Evolutionary conservation across 2,329 filamentous ascomycete genomes (phyloP).

Genomic region (Rhynchosporium agropyri): DNA sequence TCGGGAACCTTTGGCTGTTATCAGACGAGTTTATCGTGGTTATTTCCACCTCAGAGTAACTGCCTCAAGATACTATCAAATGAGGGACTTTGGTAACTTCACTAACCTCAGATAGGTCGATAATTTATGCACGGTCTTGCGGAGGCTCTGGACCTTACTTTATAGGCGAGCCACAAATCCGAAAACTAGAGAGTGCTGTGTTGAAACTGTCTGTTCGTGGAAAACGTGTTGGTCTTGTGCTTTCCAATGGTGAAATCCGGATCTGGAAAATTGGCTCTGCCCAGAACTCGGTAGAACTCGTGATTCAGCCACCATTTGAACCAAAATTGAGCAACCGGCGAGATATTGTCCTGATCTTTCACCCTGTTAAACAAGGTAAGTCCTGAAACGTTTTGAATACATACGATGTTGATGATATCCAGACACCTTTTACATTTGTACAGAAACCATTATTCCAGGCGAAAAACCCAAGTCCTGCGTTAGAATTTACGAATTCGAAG

Average conservation of each 20-base stretch:
- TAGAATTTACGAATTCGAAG: constrained; percentile 5
- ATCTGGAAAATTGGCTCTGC: constrained; percentile 31
- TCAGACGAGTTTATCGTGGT: too few relatives aligned
- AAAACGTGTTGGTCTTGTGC: constrained; percentile 30
- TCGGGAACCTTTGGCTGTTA: too few relatives aligned
- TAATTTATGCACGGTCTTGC: constrained; percentile 26
- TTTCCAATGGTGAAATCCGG: constrained; percentile 22
- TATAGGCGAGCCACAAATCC: not conserved
- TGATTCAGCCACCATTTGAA: not conserved
- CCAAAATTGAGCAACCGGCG: not conserved
- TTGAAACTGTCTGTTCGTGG: constrained; percentile 19
- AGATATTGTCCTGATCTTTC: not conserved
- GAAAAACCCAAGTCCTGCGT: not conserved
- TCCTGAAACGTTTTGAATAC: too few relatives aligned
- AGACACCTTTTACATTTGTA: constrained; percentile 3
- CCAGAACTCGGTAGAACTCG: constrained; percentile 6
- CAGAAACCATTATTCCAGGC: not conserved
- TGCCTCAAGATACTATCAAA: not conserved
- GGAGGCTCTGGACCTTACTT: not conserved
- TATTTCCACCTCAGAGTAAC: too few relatives aligned
- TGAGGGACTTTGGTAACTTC: not conserved
- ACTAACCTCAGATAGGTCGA: constrained; percentile 11
- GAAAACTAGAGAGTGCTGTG: constrained; percentile 23
- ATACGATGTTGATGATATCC: too few relatives aligned
- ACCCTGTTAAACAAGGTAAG: constrained; percentile 8